Evolutionary conservation across 2,329 filamentous ascomycete species (phyloP), one percentile per base, ranked within the genome.

Genomic region (Ceratocystis alfenasii): DNA sequence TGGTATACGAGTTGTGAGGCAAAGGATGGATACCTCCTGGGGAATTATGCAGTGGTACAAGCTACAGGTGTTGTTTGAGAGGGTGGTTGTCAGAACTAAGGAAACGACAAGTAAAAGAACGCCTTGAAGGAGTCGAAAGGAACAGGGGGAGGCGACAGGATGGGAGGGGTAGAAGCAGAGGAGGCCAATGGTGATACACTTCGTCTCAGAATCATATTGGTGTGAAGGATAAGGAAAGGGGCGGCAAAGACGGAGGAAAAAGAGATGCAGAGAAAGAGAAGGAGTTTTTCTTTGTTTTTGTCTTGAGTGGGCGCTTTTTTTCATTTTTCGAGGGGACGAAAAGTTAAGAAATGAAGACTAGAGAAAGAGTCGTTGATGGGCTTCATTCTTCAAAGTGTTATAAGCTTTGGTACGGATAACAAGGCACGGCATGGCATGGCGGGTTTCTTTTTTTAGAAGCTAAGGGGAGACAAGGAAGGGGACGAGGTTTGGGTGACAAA

Each of bases 81-180:
- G 46, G 4, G 46, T 53, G 48, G 48, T 53, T 53, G 48, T 53
- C 48, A 53, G 48, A 53, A 41, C 36, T 41, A 41, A 41, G 36
- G 25, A 53, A 15, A 28, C 48, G 48, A 25, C 10, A 10, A 25
- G 46, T 5, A 22, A 22, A 33, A 59, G 55, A 59, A 36, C 28
- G 55, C 55, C 55, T 59, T n/a, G 55, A n/a, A 59, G 55, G 55
- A 59, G 33, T 59, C 17, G 33, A 36, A 59, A 59, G 55, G 55
- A 59, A 59, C 55, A 59, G 55, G 55, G 55, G 55, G 55, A 59
- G 55, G 55, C 55, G 30, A 59, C 15, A 59, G 55, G 55, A 59
- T 59, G 25, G 22, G 55, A 30, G 28, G 55, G 55, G 25, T 4
- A 59, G 28, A 33, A 59, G 55, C 15, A 33, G 28, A 33, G 55